Base-by-base conservation (phyloP, 495 filamentous ascomycete species). In the Daldinia loculata region DNA sequence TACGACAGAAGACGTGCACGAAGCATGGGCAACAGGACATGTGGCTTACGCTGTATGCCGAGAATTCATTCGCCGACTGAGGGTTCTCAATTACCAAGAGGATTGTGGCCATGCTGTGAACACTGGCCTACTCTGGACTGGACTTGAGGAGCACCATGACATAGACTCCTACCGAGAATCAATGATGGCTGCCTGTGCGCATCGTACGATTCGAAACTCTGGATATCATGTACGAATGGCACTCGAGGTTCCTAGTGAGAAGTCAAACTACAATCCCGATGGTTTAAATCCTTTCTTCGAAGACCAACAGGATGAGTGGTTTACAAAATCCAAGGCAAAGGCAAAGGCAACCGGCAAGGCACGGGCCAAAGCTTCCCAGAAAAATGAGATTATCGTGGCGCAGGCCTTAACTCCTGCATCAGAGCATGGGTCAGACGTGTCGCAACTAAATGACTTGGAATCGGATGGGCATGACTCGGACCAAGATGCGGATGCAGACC, bases 21-120 rank as follows among this genome's bases (percentile, higher is more conserved):
- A 62, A 4, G 7, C 9, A 14, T 75, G 74, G 73, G 27, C 56
- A 12, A 68, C 70, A 1, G 75, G 75, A 17, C 48, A 72, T 22
- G 61, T 74, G 6, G 67, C 74, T 0, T 76, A 63, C 50, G 74
- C 75, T 2, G 15, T 76, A 7, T 75, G 50, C 12, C 67, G 66
- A 34, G 75, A 77, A 24, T 68, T 77, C 9, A 4, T 77, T 0
- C 67, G 75, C 4, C 73, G 75, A 7, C 61, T 77, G 17, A 76
- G 60, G 17, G 59, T 64, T 3, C 56, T 74, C 3, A 15, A 61
- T 15, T 61, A 57, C 45, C 65, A 63, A 36, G 61, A 43, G 48
- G 9, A 57, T 2, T 12, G 4, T 9, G n/a, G 5, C 0, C 6
- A 9, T 19, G 6, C 11, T 9, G 6, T 3, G 0, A 6, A 1